These are phyloP conservation scores for peach (Prunus persica) DNA, from an alignment of 306 rosid species.

Conservation along the genomic window DNA sequence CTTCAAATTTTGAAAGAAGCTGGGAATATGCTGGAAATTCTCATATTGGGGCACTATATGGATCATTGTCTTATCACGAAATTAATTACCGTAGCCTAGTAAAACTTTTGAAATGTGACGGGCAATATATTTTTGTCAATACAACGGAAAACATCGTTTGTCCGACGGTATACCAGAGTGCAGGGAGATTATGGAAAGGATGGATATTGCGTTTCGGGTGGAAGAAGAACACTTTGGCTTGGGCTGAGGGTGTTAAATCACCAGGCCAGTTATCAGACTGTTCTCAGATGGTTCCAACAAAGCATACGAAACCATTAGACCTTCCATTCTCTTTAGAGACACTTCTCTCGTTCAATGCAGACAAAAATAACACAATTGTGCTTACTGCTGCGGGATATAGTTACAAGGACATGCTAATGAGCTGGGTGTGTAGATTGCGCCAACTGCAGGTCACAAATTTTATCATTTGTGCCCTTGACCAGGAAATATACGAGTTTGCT, in stretches of 20 bases:
- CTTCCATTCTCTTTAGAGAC: conserved; percentile 79
- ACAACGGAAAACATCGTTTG: conserved; percentile 29
- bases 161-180: conserved; percentile 30
- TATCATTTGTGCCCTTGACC: conserved; percentile 73
- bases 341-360: conserved; percentile 58
- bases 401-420: conserved; percentile 96
- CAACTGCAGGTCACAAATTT: conserved; percentile 54
- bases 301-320: conserved; percentile 36
- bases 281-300: conserved; percentile 40
- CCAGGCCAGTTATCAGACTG: conserved; percentile 30
- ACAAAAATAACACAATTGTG: conserved; percentile 63
- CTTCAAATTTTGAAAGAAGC: conserved; percentile 39
- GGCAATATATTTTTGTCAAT: conserved; percentile 47
- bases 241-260: conserved; percentile 41
- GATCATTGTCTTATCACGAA: conserved; percentile 56
- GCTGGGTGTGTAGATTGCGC: conserved; percentile 87
- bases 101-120: conserved; percentile 52
- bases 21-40: conserved; percentile 83
- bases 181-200: conserved; percentile 33
- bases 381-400: conserved; percentile 82
- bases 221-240: conserved; percentile 41
- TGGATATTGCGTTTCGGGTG: conserved; percentile 37
- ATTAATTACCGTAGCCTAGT: conserved; percentile 45
- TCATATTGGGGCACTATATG: conserved; percentile 57
- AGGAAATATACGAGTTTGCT: conserved; percentile 71